Conservation (phyloP, 805 yeast species). For the Starmerella vaccinii region DNA sequence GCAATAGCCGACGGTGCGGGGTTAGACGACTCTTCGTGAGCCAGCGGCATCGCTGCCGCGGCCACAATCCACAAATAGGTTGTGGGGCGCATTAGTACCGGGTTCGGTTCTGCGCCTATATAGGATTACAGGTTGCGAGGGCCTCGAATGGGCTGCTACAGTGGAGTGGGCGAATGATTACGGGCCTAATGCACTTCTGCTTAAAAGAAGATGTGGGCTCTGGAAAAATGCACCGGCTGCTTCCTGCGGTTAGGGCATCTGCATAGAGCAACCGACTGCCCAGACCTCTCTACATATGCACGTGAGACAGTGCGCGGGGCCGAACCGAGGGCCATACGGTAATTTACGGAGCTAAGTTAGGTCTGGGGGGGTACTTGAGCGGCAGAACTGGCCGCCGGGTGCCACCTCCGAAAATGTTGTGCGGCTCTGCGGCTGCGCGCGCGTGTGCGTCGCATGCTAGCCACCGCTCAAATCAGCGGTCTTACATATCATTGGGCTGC, state of each 20-base stretch:
- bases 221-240: slow-evolving; percentile 4
- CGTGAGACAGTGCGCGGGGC: neutral
- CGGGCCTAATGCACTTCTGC: neutral
- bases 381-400: too few relatives aligned
- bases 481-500: neutral
- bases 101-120: neutral
- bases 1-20: neutral
- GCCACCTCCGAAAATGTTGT: too few relatives aligned
- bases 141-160: neutral
- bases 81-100: slow-evolving; percentile 1
- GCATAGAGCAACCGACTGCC: slow-evolving; percentile 5
- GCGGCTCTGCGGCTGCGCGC: neutral
- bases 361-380: too few relatives aligned
- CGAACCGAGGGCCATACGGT: neutral
- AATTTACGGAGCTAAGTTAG: too few relatives aligned
- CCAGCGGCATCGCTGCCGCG: neutral
- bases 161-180: neutral
- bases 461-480: neutral
- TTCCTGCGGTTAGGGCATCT: neutral
- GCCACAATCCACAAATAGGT: neutral
- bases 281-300: neutral
- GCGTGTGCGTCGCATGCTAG: neutral
- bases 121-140: neutral
- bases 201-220: slow-evolving; percentile 1
- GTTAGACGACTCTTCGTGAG: neutral